A percentile compares a stretch with the other conserved stretches of the same genome.
These are phyloP conservation scores for Pseudocercospora macadamiae DNA, from an alignment of 2,329 filamentous ascomycete species.

Conservation along the genomic window DNA sequence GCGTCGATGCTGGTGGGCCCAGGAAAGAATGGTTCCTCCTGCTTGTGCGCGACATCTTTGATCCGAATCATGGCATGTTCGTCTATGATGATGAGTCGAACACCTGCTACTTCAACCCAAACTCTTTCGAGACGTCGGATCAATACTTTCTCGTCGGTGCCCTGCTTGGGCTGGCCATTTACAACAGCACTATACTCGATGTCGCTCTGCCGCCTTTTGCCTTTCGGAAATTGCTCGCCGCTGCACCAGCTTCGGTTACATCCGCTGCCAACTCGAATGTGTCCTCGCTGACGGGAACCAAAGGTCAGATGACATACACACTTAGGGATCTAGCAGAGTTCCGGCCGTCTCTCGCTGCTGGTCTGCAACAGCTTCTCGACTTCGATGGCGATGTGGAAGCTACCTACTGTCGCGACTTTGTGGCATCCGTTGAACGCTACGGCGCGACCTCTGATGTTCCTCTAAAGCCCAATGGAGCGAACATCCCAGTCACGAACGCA, in stretches of 20 bases:
- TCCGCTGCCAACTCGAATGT: constrained; percentile 56
- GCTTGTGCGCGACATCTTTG: constrained; percentile 85
- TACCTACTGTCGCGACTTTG: constrained; percentile 81
- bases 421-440: constrained; percentile 75
- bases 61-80: constrained; percentile 89
- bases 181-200: constrained; percentile 92
- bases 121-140: constrained; percentile 86
- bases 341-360: constrained; percentile 73
- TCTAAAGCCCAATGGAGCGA: constrained; percentile 74
- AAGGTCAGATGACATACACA: constrained; percentile 66
- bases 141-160: constrained; percentile 91
- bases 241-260: constrained; percentile 66
- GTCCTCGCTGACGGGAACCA: constrained; percentile 38
- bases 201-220: constrained; percentile 85
- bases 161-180: constrained; percentile 84
- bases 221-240: constrained; percentile 82
- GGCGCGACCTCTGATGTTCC: constrained; percentile 68
- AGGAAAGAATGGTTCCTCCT: constrained; percentile 95
- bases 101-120: constrained; percentile 91
- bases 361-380: constrained; percentile 75
- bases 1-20: constrained; percentile 84
- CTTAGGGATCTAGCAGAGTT: constrained; percentile 83
- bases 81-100: constrained; percentile 87
- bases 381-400: constrained; percentile 82
- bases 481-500: constrained; percentile 74